Conservation (phyloP, 2,329 filamentous ascomycete genomes). For the Helotiales sp. region DNA sequence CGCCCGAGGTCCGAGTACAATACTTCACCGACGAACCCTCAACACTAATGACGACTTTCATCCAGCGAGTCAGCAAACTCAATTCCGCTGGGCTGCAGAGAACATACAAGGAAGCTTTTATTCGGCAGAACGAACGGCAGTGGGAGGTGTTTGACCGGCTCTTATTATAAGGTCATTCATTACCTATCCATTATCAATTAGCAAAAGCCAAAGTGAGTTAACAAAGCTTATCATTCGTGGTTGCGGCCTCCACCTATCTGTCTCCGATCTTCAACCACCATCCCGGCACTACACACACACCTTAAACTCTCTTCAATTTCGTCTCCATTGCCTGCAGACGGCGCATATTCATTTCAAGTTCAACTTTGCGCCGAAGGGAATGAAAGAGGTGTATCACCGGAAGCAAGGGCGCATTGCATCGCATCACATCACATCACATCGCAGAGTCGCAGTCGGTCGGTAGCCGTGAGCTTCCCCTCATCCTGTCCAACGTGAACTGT, state of each 20-base stretch:
- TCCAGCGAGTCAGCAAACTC: no score
- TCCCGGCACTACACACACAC: neutral
- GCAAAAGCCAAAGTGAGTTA: neutral
- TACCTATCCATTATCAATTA: neutral
- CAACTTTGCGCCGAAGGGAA: neutral
- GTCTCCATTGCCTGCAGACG: neutral
- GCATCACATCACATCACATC: neutral
- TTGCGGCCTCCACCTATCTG: neutral
- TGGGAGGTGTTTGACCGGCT: neutral
- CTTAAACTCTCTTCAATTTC: neutral
- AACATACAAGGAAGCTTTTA: neutral
- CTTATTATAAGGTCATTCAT: neutral
- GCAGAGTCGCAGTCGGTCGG: neutral
- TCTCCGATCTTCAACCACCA: neutral
- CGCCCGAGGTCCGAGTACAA: neutral
- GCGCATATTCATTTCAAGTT: neutral
- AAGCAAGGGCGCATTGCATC: neutral
- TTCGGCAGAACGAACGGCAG: neutral
- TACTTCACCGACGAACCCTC: neutral
- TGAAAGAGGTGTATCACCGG: neutral
- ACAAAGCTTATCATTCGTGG: neutral
- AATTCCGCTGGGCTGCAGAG: no score
- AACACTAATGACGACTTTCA: no score
- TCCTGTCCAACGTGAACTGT: neutral
- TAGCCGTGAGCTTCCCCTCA: slow-evolving; percentile 7